A percentile compares a stretch with the other conserved stretches of the same genome.
Conservation (phyloP, 1,139 yeast species). For the Kurtzmaniella quercitrusa region DNA sequence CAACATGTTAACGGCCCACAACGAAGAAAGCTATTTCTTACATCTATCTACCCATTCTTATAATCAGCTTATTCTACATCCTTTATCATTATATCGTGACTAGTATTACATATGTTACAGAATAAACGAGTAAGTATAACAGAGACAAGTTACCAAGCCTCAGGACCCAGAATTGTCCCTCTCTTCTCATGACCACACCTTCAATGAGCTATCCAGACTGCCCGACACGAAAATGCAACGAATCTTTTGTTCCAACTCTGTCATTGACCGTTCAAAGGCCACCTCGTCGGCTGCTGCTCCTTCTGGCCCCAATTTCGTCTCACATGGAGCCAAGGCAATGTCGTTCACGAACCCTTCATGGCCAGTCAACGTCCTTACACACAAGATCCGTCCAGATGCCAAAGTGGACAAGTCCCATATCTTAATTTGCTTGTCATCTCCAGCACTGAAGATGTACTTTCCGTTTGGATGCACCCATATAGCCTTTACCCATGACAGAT, state of each 20-base stretch:
- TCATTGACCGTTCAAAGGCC: constrained; percentile 14
- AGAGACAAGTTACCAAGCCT: no score
- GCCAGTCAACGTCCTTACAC: constrained; percentile 50
- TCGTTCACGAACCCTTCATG: constrained; percentile 74
- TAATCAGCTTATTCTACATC: no score
- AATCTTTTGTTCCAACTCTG: constrained; percentile 38
- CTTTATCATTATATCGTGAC: neutral
- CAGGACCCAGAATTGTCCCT: neutral
- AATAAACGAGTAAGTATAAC: no score
- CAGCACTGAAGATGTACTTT: constrained; percentile 60
- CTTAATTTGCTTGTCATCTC: constrained; percentile 75
- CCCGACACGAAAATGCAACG: constrained; percentile 58
- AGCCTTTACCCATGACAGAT: constrained; percentile 83
- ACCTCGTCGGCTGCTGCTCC: constrained; percentile 10
- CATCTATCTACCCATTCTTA: no score
- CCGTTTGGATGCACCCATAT: constrained; percentile 75
- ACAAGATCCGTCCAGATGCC: constrained; percentile 43
- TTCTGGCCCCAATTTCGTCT: constrained; percentile 10
- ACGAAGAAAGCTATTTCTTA: no score
- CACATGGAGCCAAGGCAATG: constrained; percentile 52
- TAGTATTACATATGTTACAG: constrained; percentile 1
- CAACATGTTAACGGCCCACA: no score
- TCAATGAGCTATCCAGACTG: constrained; percentile 52
- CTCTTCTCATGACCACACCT: constrained; percentile 42
- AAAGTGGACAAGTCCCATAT: constrained; percentile 71